Conservation (phyloP, 208 protist genomes). For the Leishmania aethiopica region DNA sequence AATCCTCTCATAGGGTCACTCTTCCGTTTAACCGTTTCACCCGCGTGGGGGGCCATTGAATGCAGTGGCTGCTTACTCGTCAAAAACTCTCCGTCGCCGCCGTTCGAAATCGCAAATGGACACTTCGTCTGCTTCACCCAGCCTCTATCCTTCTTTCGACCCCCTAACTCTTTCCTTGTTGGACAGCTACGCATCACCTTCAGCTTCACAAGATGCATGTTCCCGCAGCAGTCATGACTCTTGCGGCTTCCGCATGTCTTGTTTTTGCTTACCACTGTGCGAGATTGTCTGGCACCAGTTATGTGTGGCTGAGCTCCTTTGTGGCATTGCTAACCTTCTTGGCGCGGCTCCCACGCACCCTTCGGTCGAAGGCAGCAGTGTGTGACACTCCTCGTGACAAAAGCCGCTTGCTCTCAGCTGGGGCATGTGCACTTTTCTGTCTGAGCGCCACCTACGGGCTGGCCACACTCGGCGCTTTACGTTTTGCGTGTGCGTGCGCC, state of each 20-base stretch:
- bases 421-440: constrained; percentile 16
- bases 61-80: background rate
- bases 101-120: background rate
- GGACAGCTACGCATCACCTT: background rate
- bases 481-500: constrained; percentile 10
- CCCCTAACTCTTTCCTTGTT: background rate
- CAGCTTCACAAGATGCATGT: constrained; percentile 3
- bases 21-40: background rate
- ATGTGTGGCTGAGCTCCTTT: constrained; percentile 27
- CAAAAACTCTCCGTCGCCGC: background rate
- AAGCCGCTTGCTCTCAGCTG: constrained; percentile 8
- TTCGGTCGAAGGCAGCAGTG: background rate
- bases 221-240: background rate
- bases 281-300: constrained; percentile 14
- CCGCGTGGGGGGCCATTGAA: background rate
- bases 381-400: background rate
- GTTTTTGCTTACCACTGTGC: constrained; percentile 15
- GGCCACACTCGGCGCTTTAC: constrained; percentile 21
- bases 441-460: constrained; percentile 15
- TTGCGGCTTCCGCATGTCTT: constrained; percentile 15
- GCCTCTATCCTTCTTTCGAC: background rate
- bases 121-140: background rate
- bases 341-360: background rate
- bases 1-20: background rate
- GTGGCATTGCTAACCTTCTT: constrained; percentile 19